These are phyloP conservation scores for Pyracantha coccinea DNA, from an alignment of 331 rosid species.

Conservation along the genomic window DNA sequence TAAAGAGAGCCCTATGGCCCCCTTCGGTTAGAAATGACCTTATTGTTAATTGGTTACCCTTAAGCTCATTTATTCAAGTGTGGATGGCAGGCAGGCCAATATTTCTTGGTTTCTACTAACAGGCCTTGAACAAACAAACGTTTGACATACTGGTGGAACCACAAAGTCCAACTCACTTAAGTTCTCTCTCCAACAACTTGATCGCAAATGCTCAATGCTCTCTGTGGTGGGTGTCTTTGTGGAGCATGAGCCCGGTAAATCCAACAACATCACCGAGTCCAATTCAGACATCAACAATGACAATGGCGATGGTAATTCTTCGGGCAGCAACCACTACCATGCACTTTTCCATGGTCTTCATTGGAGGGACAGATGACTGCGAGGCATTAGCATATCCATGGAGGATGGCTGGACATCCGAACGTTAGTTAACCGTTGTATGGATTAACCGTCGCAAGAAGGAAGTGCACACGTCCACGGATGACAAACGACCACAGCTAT, in stretches of 20 bases:
- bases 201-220: constrained; percentile 12
- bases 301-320: neutral
- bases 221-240: constrained; percentile 14
- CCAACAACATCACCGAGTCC: neutral
- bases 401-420: constrained; percentile 18
- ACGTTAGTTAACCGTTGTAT: constrained; percentile 9
- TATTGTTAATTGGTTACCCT: too few relatives aligned
- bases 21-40: too few relatives aligned
- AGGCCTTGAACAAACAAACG: too few relatives aligned
- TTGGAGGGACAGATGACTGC: constrained; percentile 29
- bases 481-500: neutral
- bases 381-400: constrained; percentile 21
- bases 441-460: neutral
- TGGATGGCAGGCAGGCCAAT: too few relatives aligned
- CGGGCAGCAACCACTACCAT: neutral
- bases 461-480: neutral
- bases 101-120: too few relatives aligned
- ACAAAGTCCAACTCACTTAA: neutral
- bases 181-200: constrained; percentile 11
- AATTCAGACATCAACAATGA: neutral
- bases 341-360: constrained; percentile 18
- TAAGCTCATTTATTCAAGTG: too few relatives aligned
- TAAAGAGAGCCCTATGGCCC: too few relatives aligned
- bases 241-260: constrained; percentile 10
- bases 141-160: neutral